phyloP scores from a whole-genome alignment of 345 rosid genomes.

The Anacardium occidentale region DNA sequence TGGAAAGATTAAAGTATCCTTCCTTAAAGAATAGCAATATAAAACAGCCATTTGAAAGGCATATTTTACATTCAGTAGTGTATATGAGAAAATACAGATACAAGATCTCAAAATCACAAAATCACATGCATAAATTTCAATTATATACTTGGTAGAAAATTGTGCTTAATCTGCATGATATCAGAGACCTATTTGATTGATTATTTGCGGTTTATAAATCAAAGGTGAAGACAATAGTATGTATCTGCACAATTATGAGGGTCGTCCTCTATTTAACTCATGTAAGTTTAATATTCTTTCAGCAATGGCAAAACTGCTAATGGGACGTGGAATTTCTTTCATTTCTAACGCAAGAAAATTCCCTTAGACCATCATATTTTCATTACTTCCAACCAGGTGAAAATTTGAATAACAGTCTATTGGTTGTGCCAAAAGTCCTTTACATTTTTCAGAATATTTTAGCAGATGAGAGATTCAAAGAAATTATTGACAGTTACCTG shows the following conservation, averaged over 20 bases:
- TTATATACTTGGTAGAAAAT: not conserved
- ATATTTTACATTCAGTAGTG: not conserved
- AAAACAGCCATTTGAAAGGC: not conserved
- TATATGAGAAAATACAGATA: not conserved
- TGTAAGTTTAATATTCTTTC: not conserved
- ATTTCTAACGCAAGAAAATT: not conserved
- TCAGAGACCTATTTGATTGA: not conserved
- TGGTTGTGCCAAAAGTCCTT: slow-evolving; percentile 28
- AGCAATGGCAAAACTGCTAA: not conserved
- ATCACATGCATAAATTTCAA: not conserved
- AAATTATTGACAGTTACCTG: slow-evolving; percentile 43
- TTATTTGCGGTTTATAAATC: not conserved
- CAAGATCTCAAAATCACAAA: not conserved
- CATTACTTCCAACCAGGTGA: not conserved
- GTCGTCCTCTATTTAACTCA: not conserved
- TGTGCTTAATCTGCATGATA: not conserved
- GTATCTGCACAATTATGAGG: not conserved
- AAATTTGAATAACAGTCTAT: not conserved
- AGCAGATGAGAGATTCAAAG: slow-evolving; percentile 70
- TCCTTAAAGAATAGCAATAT: not conserved
- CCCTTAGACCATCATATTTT: not conserved
- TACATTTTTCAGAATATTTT: slow-evolving; percentile 52
- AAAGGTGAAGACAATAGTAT: not conserved
- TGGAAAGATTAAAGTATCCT: slow-evolving; percentile 70
- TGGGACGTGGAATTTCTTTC: not conserved